phyloP scores from a whole-genome alignment of 495 filamentous ascomycete genomes.

The Penicillium cosmopolitanum region DNA sequence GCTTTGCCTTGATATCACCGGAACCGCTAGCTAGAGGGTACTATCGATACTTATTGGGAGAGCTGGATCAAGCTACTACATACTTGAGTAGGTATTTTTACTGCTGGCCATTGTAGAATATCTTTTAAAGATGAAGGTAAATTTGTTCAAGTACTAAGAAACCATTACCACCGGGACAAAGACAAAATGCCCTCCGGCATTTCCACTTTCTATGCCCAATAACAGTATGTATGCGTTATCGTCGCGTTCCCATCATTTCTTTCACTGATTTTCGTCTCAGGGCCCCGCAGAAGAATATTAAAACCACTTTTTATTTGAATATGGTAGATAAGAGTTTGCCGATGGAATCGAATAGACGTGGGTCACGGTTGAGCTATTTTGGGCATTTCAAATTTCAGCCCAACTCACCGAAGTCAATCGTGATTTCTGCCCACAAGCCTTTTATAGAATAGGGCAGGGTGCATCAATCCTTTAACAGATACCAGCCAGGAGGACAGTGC shows the following conservation, averaged over 20 bases:
- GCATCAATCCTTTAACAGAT: conserved; percentile 44
- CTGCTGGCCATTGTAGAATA: too few species aligned
- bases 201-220: conserved; percentile 20
- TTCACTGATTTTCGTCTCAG: not conserved
- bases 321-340: not conserved
- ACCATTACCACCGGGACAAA: too few species aligned
- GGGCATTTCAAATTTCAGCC: not conserved
- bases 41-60: too few species aligned
- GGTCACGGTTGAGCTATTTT: not conserved
- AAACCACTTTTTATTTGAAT: not conserved
- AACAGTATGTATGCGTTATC: conserved; percentile 14
- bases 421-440: not conserved
- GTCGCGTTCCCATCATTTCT: not conserved
- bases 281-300: not conserved
- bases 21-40: too few species aligned
- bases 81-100: too few species aligned
- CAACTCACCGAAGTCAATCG: not conserved
- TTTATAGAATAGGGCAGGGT: not conserved
- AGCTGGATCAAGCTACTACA: too few species aligned
- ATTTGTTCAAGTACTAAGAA: too few species aligned
- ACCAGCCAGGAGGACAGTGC: conserved; percentile 75
- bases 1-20: too few species aligned
- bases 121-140: too few species aligned
- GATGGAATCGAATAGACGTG: not conserved
- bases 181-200: too few species aligned